Evolutionary conservation across 306 rosid genomes (phyloP).

Genomic region (Cucurbita argyrosperma): DNA sequence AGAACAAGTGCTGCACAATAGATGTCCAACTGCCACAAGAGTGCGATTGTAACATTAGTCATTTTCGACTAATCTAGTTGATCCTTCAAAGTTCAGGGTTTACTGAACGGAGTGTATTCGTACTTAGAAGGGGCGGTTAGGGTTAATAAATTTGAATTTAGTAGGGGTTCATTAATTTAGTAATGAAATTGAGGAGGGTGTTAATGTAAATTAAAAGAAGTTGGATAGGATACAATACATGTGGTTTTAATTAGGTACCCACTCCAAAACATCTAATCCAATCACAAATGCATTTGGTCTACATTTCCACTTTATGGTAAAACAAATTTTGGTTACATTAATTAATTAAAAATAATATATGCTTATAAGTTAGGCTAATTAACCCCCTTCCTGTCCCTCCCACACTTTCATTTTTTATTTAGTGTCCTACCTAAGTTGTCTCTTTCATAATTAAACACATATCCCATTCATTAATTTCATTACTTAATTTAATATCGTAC

Average conservation of each 20-base stretch:
- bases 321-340: slow-evolving; percentile 1
- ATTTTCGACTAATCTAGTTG: too few species aligned
- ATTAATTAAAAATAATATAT: background rate
- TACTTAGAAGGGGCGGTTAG: too few species aligned
- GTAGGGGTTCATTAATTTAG: too few species aligned
- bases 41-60: too few species aligned
- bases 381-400: background rate
- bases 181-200: too few species aligned
- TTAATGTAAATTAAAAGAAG: background rate
- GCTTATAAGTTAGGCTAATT: background rate
- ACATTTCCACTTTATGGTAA: background rate
- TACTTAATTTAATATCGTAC: background rate
- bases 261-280: background rate
- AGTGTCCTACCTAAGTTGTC: background rate
- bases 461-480: background rate
- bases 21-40: too few species aligned
- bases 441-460: background rate
- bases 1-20: too few species aligned
- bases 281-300: background rate
- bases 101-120: too few species aligned
- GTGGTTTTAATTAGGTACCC: background rate
- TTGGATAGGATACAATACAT: background rate
- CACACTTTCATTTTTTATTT: background rate
- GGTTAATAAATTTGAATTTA: too few species aligned
- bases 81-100: too few species aligned